Evolutionary conservation across 164 flowering plant genomes (phyloP), one percentile per base, ranked within the genome.

Genomic region (Berberis thunbergii): DNA sequence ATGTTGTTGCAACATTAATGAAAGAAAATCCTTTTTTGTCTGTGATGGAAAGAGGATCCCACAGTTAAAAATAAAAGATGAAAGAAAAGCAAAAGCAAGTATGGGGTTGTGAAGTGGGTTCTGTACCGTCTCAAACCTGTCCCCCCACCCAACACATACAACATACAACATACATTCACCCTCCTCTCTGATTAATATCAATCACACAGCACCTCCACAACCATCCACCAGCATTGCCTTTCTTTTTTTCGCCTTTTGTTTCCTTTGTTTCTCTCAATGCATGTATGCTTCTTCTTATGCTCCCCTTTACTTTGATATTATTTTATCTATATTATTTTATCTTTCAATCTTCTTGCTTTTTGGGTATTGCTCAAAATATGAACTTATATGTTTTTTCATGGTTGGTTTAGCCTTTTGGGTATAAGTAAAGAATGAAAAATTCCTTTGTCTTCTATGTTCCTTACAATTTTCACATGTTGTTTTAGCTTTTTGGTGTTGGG

Each of bases 71-170:
- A 52, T 66, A 59, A 57, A 56, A 71, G 26, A 26, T 26, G 26
- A 26, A 26, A 26, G 26, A 26, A 26, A 26, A 26, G 26, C 26
- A 26, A 26, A 62, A 58, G 41, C 69, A 61, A 67, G 75, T 41
- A 39, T 44, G 66, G 70, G 54, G 74, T 68, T 71, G 69, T 69
- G 64, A 73, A 57, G 78, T 73, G 78, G 82, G 81, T 72, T 67
- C 64, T 74, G 82, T 76, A 72, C 76, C 78, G 80, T 79, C 78
- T 73, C 75, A 64, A 63, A 71, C 78, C 58, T 79, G 78, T 73
- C 78, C 82, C 87, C 85, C 73, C 76, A 67, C 69, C 64, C 69
- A 60, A 54, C 64, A 61, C 69, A 67, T 43, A 7, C 26, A 54
- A n/a, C n/a, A n/a, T n/a, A n/a, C n/a, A n/a, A 52, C 43, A 40